Percentiles rank a stretch among this genome's conserved stretches.
These are phyloP conservation scores for Heimioporus sp. DNA, from an alignment of 768 basidiomycete species.

Conservation along the genomic window DNA sequence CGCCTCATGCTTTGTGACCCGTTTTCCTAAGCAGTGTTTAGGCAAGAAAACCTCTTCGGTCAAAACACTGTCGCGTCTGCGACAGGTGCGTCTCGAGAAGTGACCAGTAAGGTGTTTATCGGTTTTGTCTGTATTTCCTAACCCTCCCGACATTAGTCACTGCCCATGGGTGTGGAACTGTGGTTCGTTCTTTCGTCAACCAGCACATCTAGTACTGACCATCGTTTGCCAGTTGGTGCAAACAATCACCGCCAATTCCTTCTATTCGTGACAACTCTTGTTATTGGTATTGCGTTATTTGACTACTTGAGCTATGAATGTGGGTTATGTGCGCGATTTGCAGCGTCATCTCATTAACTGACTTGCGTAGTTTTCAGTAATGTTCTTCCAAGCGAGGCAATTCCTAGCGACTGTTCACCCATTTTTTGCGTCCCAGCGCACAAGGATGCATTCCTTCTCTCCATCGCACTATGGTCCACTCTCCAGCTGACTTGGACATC, in stretches of 20 bases:
- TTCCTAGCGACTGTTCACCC: constrained; percentile 20
- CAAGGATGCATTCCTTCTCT: constrained; percentile 80
- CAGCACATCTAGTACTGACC: background rate
- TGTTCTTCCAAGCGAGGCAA: constrained; percentile 16
- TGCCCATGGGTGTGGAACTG: constrained; percentile 99
- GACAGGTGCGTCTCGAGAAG: constrained; percentile 86
- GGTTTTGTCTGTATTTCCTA: background rate
- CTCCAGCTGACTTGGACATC: constrained; percentile 95
- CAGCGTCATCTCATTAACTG: background rate
- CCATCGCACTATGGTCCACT: constrained; percentile 81
- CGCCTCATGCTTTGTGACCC: background rate
- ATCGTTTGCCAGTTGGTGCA: constrained; percentile 61
- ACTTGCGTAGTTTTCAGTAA: constrained; percentile 52
- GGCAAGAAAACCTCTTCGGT: constrained; percentile 88
- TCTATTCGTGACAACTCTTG: constrained; percentile 85
- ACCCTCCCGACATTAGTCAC: constrained; percentile 52
- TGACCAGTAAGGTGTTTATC: constrained; percentile 72
- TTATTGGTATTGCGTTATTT: constrained; percentile 76
- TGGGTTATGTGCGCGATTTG: constrained; percentile 37
- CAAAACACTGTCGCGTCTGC: constrained; percentile 93
- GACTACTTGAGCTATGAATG: constrained; percentile 84
- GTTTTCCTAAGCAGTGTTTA: constrained; percentile 21
- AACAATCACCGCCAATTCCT: constrained; percentile 97
- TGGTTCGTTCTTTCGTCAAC: constrained; percentile 48
- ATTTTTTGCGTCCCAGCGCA: constrained; percentile 67